Evolutionary conservation across 1,139 yeast genomes (phyloP).

Genomic region (Pichia sp.): DNA sequence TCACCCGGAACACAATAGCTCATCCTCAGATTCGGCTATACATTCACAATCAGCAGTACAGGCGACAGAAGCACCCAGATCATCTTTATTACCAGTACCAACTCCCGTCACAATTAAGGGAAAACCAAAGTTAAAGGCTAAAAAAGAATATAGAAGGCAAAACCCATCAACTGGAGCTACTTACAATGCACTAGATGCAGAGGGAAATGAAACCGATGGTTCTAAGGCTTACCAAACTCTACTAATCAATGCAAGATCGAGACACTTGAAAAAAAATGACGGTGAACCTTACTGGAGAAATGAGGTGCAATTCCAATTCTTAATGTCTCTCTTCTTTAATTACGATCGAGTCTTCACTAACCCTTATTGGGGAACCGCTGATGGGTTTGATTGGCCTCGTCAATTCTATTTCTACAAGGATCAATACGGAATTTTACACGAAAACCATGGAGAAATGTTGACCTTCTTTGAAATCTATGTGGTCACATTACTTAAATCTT

Average conservation of each 20-base stretch:
- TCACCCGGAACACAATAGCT: no score
- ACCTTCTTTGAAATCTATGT: conserved; percentile 85
- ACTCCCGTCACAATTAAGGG: no score
- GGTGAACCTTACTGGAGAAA: conserved; percentile 89
- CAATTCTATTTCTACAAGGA: conserved; percentile 22
- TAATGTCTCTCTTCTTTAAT: conserved; percentile 59
- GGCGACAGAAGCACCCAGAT: no score
- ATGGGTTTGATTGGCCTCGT: conserved; percentile 30
- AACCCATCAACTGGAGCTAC: no score
- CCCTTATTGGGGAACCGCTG: conserved; percentile 28
- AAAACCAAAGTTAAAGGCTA: no score
- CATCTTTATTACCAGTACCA: no score
- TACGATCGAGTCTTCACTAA: conserved; percentile 63
- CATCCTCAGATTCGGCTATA: no score
- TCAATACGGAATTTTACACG: conserved; percentile 17
- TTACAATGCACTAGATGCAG: not conserved
- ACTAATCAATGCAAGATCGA: conserved; percentile 33
- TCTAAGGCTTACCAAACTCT: conserved; percentile 20
- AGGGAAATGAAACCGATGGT: not conserved
- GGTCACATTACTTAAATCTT: conserved; percentile 73
- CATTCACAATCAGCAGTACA: no score
- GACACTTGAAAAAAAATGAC: conserved; percentile 80
- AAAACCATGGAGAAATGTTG: conserved; percentile 36
- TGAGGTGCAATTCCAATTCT: conserved; percentile 82
- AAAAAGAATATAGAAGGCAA: no score